Evolutionary conservation across 2,329 filamentous ascomycete species (phyloP).

Genomic region (Gnomoniopsis sp.): DNA sequence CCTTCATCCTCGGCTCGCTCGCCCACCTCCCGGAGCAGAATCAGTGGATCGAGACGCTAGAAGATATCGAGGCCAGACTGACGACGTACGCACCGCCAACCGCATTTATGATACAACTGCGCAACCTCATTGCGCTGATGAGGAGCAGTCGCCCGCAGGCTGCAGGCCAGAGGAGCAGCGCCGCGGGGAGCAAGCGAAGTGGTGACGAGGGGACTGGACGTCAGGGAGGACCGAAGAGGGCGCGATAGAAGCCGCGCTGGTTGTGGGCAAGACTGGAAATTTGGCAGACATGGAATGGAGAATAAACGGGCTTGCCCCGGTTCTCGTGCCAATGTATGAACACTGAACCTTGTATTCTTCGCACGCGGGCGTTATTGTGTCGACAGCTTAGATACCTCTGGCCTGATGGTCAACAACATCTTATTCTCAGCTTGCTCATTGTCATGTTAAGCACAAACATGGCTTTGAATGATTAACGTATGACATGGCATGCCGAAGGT

Average conservation of each 20-base stretch:
- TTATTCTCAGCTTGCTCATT: too few species aligned
- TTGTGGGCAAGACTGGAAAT: neutral
- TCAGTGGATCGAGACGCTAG: constrained; percentile 38
- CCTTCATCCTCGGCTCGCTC: constrained; percentile 45
- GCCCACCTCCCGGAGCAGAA: constrained; percentile 40
- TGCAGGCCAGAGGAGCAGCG: neutral
- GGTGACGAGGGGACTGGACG: constrained; percentile 7
- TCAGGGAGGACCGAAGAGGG: constrained; percentile 17
- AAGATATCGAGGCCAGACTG: constrained; percentile 29
- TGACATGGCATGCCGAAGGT: too few species aligned
- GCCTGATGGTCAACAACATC: too few species aligned
- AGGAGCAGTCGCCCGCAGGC: constrained; percentile 19
- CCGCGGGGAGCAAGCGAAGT: constrained; percentile 10
- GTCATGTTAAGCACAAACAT: too few species aligned
- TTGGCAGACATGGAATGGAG: neutral
- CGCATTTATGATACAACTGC: constrained; percentile 28
- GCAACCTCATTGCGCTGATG: constrained; percentile 26
- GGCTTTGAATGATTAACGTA: too few species aligned
- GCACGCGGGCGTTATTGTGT: too few species aligned
- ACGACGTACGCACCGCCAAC: constrained; percentile 23
- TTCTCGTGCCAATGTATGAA: too few species aligned
- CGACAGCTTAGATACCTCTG: too few species aligned
- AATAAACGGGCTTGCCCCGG: neutral
- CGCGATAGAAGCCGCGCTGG: neutral
- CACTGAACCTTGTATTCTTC: too few species aligned